Percentiles rank a stretch among this genome's conserved stretches.
Evolutionary conservation across 2,329 filamentous ascomycete genomes (phyloP).

Genomic region (Karstenula rhodostoma): DNA sequence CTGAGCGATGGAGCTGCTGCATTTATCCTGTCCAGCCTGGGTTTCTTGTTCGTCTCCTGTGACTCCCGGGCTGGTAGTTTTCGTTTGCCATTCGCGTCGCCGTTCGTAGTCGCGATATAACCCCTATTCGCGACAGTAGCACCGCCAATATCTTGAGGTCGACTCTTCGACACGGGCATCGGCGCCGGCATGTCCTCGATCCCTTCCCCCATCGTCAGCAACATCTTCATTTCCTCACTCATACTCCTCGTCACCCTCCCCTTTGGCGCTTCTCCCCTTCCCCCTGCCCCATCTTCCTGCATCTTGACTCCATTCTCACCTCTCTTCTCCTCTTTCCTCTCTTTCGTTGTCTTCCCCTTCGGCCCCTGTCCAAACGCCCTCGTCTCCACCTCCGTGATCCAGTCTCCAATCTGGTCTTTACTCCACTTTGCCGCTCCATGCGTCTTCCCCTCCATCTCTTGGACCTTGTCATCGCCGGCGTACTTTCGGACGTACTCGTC

Average conservation of each 20-base stretch:
- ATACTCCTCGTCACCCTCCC: background rate
- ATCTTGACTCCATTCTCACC: slow-evolving; percentile 11
- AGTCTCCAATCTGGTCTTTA: slow-evolving; percentile 22
- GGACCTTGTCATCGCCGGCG: slow-evolving; percentile 18
- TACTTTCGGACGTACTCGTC: slow-evolving; percentile 24
- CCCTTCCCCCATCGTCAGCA: background rate
- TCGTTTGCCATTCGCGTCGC: slow-evolving; percentile 12
- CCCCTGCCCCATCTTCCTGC: background rate
- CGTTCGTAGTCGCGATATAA: background rate
- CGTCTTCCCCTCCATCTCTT: slow-evolving; percentile 19
- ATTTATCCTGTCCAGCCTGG: background rate
- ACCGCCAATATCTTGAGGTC: background rate
- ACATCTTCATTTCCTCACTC: background rate
- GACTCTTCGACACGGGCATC: background rate
- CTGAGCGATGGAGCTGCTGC: background rate
- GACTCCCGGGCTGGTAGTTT: slow-evolving; percentile 7
- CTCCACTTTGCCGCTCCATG: slow-evolving; percentile 13
- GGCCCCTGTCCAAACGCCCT: slow-evolving; percentile 21
- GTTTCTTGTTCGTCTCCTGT: slow-evolving; percentile 21
- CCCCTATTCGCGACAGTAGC: background rate
- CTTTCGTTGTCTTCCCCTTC: slow-evolving; percentile 3
- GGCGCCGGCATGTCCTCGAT: background rate
- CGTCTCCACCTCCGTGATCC: slow-evolving; percentile 33
- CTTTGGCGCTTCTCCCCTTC: background rate
- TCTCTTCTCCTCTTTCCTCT: slow-evolving; percentile 1